Evolutionary conservation across 148 eudicot species (phyloP), one percentile per base, ranked within the genome.

Genomic region (Nepenthes mirabilis): DNA sequence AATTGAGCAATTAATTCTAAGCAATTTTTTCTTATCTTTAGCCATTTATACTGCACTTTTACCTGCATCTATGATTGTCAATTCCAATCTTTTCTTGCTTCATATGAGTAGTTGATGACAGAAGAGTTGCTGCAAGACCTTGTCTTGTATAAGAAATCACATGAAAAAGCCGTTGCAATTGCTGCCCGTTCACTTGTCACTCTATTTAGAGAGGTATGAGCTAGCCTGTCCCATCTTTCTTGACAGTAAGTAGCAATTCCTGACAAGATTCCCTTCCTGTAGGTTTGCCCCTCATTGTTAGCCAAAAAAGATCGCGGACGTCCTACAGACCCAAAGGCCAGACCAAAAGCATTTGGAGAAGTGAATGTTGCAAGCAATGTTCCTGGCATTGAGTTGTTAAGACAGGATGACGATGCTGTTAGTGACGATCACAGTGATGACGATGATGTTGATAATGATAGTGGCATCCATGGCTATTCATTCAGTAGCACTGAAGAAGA

Each of bases 101-200:
- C 57, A 55, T 70, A 54, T 63, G 35, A 54, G 35, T 73, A 93
- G 99, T 71, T 93, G 80, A 93, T 93, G 99, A 93, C 86, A 47
- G 99, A 93, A 71, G 96, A 86, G 55, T 79, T 93, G 84, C 85
- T 93, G 72, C 99, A 93, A 84, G 99, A 93, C 65, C 99, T 93
- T 68, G 99, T 86, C 58, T 56, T 83, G 47, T 93, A 93, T 68
- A 86, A 72, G 73, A 93, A 86, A 69, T 84, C 94, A 43, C 64
- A 89, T 59, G 99, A 89, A 77, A 93, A 93, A 65, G 80, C 99
- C 58, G 84, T 93, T 80, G 80, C 96, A 43, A 77, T 83, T 72
- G 86, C 96, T 40, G 99, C 99, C 61, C 99, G 96, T 43, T 83
- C 96, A 14, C 91, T 93, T 64, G 47, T 86, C 63, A 75, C 83